Percentiles rank a stretch among this genome's conserved stretches.
Conservation (phyloP, 176 grass and related monocot genomes). For the Oryza rufipogon region DNA sequence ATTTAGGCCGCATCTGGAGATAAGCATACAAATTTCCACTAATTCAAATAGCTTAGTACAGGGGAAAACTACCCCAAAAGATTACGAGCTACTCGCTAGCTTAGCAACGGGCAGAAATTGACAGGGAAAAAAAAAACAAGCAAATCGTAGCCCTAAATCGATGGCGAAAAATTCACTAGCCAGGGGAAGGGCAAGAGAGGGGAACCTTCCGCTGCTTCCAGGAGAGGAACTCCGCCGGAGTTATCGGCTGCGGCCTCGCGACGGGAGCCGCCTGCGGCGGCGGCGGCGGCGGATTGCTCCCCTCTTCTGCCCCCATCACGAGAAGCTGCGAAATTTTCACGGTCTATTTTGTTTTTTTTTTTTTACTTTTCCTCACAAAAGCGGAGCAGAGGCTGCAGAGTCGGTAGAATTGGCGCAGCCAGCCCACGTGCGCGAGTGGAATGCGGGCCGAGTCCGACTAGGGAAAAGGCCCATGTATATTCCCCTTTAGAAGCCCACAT, state of each 20-base stretch:
- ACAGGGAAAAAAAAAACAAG: not conserved
- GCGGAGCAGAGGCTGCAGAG: too few relatives aligned
- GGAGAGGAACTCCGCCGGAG: slow-evolving; percentile 69
- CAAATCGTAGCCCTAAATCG: slow-evolving; percentile 16
- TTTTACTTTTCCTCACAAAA: too few relatives aligned
- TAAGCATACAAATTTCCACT: not conserved
- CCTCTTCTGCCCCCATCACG: slow-evolving; percentile 49
- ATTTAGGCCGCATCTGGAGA: not conserved
- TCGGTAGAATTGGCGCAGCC: too few relatives aligned
- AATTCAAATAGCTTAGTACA: not conserved
- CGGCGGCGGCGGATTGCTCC: slow-evolving; percentile 20
- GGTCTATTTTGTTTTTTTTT: too few relatives aligned
- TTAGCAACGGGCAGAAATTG: not conserved
- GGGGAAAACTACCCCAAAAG: not conserved
- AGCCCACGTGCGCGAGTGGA: too few relatives aligned
- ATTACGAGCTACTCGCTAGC: not conserved
- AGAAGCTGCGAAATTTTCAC: slow-evolving; percentile 17
- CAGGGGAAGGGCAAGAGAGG: not conserved
- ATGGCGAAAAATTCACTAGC: not conserved
- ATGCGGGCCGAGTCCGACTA: too few relatives aligned
- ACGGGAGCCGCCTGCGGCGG: not conserved
- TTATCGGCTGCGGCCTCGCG: slow-evolving; percentile 40
- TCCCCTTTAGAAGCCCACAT: too few relatives aligned
- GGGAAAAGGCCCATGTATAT: too few relatives aligned
- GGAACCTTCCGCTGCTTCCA: slow-evolving; percentile 85